A percentile compares a stretch with the other conserved stretches of the same genome.
phyloP scores from a whole-genome alignment of 768 basidiomycete species.

The Kondoa subrosea region DNA sequence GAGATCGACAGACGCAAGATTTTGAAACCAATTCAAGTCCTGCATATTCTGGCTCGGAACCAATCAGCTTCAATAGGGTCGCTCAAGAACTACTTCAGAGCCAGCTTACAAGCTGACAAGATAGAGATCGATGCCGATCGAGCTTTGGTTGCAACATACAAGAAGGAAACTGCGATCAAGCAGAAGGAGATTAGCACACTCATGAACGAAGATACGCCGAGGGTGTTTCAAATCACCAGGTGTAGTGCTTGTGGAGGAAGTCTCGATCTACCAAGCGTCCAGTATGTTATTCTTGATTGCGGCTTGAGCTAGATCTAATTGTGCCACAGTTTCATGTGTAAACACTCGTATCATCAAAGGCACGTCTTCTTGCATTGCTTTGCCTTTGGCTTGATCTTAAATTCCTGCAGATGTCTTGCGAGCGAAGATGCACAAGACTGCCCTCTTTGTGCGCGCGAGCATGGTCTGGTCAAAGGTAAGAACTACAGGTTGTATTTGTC shows the following conservation, averaged over 20 bases:
- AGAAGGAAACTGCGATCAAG: slow-evolving; percentile 62
- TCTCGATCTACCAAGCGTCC: slow-evolving; percentile 78
- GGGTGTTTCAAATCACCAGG: slow-evolving; percentile 83
- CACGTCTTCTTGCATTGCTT: slow-evolving; percentile 26
- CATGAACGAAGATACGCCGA: slow-evolving; percentile 56
- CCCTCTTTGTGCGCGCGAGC: slow-evolving; percentile 68
- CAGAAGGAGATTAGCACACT: slow-evolving; percentile 66
- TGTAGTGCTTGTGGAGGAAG: slow-evolving; percentile 79
- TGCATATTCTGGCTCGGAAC: slow-evolving; percentile 76
- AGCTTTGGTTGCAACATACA: slow-evolving; percentile 70
- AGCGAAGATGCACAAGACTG: slow-evolving; percentile 41
- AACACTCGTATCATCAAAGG: slow-evolving; percentile 92
- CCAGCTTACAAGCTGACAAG: slow-evolving; percentile 52
- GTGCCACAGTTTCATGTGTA: slow-evolving; percentile 64
- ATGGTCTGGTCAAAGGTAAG: slow-evolving; percentile 53
- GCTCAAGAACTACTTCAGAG: slow-evolving; percentile 78
- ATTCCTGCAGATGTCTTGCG: slow-evolving; percentile 4
- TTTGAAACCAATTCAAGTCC: slow-evolving; percentile 73
- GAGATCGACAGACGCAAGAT: slow-evolving; percentile 63
- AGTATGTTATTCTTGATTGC: slow-evolving; percentile 30
- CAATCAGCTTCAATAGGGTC: slow-evolving; percentile 77
- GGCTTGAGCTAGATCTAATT: neutral
- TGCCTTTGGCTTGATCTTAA: slow-evolving; percentile 18
- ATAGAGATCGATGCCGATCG: slow-evolving; percentile 70
- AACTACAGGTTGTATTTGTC: neutral